A percentile compares a stretch with the other conserved stretches of the same genome.
Evolutionary conservation across 768 basidiomycete species (phyloP).

Genomic region (Fomitopsis serialis): DNA sequence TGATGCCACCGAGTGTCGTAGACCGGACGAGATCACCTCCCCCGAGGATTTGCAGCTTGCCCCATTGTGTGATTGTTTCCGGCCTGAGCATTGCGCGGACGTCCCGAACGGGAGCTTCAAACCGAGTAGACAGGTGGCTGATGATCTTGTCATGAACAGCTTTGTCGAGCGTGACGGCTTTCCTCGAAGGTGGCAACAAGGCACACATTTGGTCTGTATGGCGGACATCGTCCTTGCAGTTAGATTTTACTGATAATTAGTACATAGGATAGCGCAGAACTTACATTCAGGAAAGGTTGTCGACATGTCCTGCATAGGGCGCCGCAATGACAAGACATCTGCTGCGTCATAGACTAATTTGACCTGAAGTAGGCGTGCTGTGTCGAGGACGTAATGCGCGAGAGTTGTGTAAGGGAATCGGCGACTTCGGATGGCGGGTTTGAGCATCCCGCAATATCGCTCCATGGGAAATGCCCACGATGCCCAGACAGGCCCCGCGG

Average conservation of each 20-base stretch:
- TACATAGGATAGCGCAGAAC: background rate
- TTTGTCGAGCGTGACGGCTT: too few relatives aligned
- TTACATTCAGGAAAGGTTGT: background rate
- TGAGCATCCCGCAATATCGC: conserved; percentile 19
- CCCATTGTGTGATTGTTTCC: conserved; percentile 18
- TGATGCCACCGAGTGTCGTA: conserved; percentile 1
- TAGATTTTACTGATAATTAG: too few relatives aligned
- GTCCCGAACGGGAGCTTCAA: background rate
- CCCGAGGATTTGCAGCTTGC: conserved; percentile 17
- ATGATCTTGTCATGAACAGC: too few relatives aligned
- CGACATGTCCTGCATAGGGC: background rate
- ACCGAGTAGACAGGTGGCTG: too few relatives aligned
- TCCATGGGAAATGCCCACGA: conserved; percentile 29
- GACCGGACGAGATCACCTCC: conserved; percentile 22
- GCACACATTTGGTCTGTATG: too few relatives aligned
- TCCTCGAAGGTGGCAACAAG: too few relatives aligned
- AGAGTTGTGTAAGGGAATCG: conserved; percentile 16
- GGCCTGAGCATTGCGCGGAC: background rate
- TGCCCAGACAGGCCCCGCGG: conserved; percentile 19
- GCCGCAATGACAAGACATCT: background rate
- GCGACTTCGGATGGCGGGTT: conserved; percentile 15
- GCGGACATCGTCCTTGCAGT: too few relatives aligned
- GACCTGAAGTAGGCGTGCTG: conserved; percentile 10
- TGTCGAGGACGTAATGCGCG: conserved; percentile 7
- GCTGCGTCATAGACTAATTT: conserved; percentile 7